Conservation (phyloP, 2,329 filamentous ascomycete genomes). For the Claviceps capensis region DNA sequence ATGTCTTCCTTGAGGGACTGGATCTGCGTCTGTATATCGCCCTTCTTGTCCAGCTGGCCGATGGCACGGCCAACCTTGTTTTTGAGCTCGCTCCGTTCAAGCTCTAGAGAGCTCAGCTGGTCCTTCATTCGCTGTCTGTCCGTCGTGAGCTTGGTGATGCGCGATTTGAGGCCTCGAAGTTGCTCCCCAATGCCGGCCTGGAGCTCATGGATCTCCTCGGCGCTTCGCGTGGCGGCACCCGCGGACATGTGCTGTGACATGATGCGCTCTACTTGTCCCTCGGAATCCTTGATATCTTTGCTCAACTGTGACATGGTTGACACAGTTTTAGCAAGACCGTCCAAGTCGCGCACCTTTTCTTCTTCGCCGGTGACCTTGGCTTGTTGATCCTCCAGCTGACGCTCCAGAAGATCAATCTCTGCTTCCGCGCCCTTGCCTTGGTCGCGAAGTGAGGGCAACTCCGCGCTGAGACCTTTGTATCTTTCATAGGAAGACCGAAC, state of each 20-base stretch:
- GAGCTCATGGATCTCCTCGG: constrained; percentile 74
- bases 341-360: constrained; percentile 55
- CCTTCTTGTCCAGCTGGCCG: constrained; percentile 72
- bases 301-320: constrained; percentile 59
- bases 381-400: constrained; percentile 55
- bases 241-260: constrained; percentile 61
- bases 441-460: constrained; percentile 55
- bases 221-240: constrained; percentile 44
- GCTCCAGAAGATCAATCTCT: constrained; percentile 46
- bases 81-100: constrained; percentile 61
- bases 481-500: constrained; percentile 59
- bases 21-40: constrained; percentile 54
- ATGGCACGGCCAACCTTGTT: constrained; percentile 58
- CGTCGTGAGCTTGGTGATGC: constrained; percentile 48
- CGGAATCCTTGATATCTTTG: constrained; percentile 57
- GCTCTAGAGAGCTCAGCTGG: constrained; percentile 55
- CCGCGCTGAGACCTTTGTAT: constrained; percentile 54
- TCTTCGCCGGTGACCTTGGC: constrained; percentile 49
- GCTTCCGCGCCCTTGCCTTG: constrained; percentile 49
- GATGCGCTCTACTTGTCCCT: constrained; percentile 61
- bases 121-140: constrained; percentile 62
- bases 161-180: constrained; percentile 47
- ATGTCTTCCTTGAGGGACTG: constrained; percentile 59
- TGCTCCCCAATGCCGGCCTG: constrained; percentile 55
- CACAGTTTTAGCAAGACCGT: constrained; percentile 64